Evolutionary conservation across 805 yeast genomes (phyloP).

Genomic region (Saccharomycopsis malanga): DNA sequence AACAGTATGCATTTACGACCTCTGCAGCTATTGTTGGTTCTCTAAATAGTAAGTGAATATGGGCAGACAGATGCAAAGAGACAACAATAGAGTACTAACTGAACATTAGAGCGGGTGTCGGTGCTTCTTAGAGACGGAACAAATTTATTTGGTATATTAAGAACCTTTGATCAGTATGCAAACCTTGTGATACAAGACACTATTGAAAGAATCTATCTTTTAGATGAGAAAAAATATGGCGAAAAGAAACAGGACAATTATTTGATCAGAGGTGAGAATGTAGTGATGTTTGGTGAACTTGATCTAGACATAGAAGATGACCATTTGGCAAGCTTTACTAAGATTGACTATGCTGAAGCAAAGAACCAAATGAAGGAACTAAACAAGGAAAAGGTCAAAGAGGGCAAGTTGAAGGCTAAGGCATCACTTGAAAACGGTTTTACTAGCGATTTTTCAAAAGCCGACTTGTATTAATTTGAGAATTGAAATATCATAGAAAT

Average conservation of each 20-base stretch:
- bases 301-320: slow-evolving; percentile 82
- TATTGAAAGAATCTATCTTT: slow-evolving; percentile 70
- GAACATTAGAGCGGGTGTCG: slow-evolving; percentile 59
- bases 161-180: slow-evolving; percentile 94
- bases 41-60: slow-evolving; percentile 55
- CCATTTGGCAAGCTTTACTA: slow-evolving; percentile 49
- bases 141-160: slow-evolving; percentile 75
- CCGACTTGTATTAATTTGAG: slow-evolving; percentile 41
- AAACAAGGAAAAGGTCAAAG: slow-evolving; percentile 31
- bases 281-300: slow-evolving; percentile 87
- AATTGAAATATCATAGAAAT: too few relatives aligned
- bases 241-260: slow-evolving; percentile 75
- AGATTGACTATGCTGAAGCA: slow-evolving; percentile 58
- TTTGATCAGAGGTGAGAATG: slow-evolving; percentile 93
- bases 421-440: slow-evolving; percentile 47
- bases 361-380: slow-evolving; percentile 26
- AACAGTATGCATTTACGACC: slow-evolving; percentile 77
- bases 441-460: slow-evolving; percentile 48
- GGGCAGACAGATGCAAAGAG: too few relatives aligned
- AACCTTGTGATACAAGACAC: slow-evolving; percentile 90
- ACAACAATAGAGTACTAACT: too few relatives aligned
- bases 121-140: slow-evolving; percentile 88
- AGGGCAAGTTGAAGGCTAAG: slow-evolving; percentile 41
- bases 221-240: slow-evolving; percentile 51
- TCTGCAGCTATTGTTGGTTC: slow-evolving; percentile 88